A percentile compares a stretch with the other conserved stretches of the same genome.
Conservation (phyloP, 768 basidiomycete species). For the Cubamyces sp. region DNA sequence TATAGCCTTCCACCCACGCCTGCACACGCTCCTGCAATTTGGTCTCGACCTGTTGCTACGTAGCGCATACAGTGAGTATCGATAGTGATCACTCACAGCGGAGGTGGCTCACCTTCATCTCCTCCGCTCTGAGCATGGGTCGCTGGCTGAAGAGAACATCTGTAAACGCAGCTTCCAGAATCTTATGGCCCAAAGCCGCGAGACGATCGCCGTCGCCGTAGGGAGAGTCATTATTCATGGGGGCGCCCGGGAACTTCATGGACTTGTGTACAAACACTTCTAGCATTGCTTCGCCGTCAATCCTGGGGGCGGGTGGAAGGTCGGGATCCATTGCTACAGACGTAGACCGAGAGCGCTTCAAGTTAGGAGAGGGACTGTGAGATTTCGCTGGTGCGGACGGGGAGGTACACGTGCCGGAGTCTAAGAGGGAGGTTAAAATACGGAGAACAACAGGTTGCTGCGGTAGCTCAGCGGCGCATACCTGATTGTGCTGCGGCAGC, state of each 20-base stretch:
- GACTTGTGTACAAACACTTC: conserved; percentile 75
- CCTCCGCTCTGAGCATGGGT: conserved; percentile 45
- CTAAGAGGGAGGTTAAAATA: conserved; percentile 12
- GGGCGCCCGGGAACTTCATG: conserved; percentile 44
- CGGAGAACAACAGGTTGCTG: conserved; percentile 11
- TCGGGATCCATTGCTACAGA: conserved; percentile 30
- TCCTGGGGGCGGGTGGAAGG: conserved; percentile 53
- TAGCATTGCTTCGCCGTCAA: conserved; percentile 58
- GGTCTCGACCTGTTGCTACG: conserved; percentile 35
- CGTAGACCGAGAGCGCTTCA: conserved; percentile 45
- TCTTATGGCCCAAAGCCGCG: conserved; percentile 56
- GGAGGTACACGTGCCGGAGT: conserved; percentile 32
- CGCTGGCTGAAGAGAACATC: conserved; percentile 47
- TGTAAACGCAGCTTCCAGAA: conserved; percentile 56
- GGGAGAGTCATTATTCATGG: conserved; percentile 36
- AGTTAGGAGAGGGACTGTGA: conserved; percentile 25
- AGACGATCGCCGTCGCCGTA: conserved; percentile 67
- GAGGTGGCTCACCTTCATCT: conserved; percentile 45
- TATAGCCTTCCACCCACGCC: conserved; percentile 55
- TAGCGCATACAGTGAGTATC: not conserved
- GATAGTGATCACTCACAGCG: not conserved
- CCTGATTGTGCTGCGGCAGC: conserved; percentile 21
- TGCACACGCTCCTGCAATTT: conserved; percentile 47
- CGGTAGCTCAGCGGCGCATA: conserved; percentile 1
- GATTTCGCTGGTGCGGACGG: conserved; percentile 26